Conservation (phyloP, 495 filamentous ascomycete genomes). For the Bryoglossum gracile region DNA sequence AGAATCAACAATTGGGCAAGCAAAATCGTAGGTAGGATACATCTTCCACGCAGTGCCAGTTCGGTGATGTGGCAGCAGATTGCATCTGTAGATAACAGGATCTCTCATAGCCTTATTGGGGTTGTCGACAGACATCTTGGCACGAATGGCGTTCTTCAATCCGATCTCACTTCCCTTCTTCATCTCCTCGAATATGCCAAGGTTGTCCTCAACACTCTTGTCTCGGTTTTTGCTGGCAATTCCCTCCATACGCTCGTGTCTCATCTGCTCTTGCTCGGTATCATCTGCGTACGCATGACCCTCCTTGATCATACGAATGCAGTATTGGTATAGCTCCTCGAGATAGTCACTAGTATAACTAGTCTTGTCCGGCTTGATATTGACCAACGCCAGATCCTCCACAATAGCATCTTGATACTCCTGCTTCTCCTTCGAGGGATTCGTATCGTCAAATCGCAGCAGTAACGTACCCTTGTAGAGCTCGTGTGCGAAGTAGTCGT, state of each 20-base stretch:
- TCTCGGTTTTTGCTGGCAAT: conserved; percentile 62
- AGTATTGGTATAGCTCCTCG: conserved; percentile 61
- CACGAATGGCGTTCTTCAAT: conserved; percentile 64
- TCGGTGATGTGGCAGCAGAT: conserved; percentile 70
- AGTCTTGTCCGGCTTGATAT: conserved; percentile 64
- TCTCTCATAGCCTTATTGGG: conserved; percentile 72
- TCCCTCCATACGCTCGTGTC: conserved; percentile 59
- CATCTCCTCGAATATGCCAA: conserved; percentile 71
- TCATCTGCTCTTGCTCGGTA: conserved; percentile 63
- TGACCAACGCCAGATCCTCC: conserved; percentile 66
- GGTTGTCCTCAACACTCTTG: conserved; percentile 57
- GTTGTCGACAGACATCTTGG: conserved; percentile 71
- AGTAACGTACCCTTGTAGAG: conserved; percentile 70
- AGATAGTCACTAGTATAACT: conserved; percentile 74
- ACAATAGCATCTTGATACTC: conserved; percentile 73
- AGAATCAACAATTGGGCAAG: conserved; percentile 84
- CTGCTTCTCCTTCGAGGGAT: conserved; percentile 74
- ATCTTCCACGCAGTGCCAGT: conserved; percentile 88
- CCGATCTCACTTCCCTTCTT: conserved; percentile 62
- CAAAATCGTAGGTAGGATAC: conserved; percentile 95
- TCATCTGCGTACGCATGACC: conserved; percentile 77
- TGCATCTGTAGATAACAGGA: conserved; percentile 79
- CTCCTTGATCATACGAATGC: conserved; percentile 62
- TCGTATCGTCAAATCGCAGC: conserved; percentile 76
- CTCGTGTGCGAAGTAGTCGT: conserved; percentile 74